Evolutionary conservation across 2,329 filamentous ascomycete species (phyloP), one percentile per base, ranked within the genome.

Genomic region (Fusarium chuoi): DNA sequence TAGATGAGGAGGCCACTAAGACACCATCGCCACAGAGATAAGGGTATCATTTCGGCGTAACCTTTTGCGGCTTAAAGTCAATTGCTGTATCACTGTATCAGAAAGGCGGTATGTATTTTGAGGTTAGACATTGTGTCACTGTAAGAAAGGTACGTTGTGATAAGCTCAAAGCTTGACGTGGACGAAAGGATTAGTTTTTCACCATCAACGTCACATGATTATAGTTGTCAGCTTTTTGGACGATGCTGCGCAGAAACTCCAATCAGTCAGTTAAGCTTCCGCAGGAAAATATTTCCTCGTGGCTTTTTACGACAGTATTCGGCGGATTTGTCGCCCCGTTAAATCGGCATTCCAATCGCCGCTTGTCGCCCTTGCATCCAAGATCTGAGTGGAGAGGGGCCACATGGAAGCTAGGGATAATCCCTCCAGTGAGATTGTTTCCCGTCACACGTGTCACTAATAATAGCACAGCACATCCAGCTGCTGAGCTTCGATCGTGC

Each of bases 1-100:
- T 77, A 77, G 65, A 46, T 35, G n/a, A 24, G 71, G 67, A 75
- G 64, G 61, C 41, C 68, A 70, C 66, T 72, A 59, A 73, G 72
- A 59, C 67, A 67, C 38, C 46, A 66, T 75, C 62, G 58, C 65
- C 66, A 65, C 62, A 46, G 33, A 54, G 75, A 59, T 58, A 73
- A 72, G 54, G 39, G 39, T 57, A 61, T 71, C 35, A 28, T 51
- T 62, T 56, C 56, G 60, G 62, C 52, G 74, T 77, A 77, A 74
- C 74, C 75, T 28, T 42, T 78, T 77, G 33, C 24, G 74, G 75
- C 46, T 57, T 72, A 63, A 75, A 35, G 24, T 52, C 62, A 55
- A 55, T 64, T 58, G 62, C 42, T 46, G 38, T 68, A 62, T 75
- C 59, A 26, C 38, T 63, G 41, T 55, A 51, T 49, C 58, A 68